These are phyloP conservation scores for Liriodendron chinense DNA, from an alignment of 164 flowering plant genomes.

Conservation along the genomic window DNA sequence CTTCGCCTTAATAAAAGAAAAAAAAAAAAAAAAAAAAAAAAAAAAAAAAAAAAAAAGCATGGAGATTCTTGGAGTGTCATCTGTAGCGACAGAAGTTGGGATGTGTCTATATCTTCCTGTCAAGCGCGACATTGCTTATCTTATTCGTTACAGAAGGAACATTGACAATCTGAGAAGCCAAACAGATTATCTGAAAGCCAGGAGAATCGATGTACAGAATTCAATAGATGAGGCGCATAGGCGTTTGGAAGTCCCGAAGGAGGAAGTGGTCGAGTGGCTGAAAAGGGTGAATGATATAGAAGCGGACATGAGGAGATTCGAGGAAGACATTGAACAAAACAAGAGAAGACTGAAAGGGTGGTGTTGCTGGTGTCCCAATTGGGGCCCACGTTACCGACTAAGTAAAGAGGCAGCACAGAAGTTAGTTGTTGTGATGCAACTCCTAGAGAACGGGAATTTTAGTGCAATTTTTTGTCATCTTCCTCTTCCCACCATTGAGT, in stretches of 20 bases:
- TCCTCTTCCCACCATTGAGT: neutral
- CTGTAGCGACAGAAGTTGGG: neutral
- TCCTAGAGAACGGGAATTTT: neutral
- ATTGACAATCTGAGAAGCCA: neutral
- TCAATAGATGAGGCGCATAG: neutral
- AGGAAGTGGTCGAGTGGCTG: neutral
- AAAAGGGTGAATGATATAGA: neutral
- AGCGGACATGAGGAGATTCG: neutral
- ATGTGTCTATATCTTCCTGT: neutral
- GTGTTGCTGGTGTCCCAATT: neutral
- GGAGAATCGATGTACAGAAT: neutral
- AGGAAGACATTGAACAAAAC: neutral
- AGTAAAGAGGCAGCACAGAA: neutral
- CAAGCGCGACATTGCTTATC: neutral
- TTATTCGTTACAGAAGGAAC: neutral
- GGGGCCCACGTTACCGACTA: neutral
- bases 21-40: too few relatives aligned
- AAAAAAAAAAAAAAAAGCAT: too few relatives aligned
- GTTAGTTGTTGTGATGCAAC: neutral
- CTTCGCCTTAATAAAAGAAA: too few relatives aligned
- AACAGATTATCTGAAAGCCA: too few relatives aligned
- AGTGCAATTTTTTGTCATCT: neutral
- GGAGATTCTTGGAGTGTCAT: neutral
- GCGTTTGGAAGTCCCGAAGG: neutral
- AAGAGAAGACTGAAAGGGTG: neutral